Conservation (phyloP, 2,329 filamentous ascomycete species). For the Calonectria pteridis region DNA sequence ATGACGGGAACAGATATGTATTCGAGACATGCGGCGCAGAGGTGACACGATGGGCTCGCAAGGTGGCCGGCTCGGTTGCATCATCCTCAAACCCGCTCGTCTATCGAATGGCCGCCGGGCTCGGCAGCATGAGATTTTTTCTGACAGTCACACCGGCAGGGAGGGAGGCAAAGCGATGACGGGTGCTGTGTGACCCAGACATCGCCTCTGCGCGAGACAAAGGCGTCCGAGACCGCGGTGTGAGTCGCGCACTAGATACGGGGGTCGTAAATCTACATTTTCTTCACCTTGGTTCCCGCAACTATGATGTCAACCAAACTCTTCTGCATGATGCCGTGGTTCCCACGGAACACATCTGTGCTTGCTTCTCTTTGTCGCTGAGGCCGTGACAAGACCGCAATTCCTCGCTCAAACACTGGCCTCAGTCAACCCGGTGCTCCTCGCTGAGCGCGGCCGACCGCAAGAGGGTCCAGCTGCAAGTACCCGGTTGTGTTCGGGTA, state of each 20-base stretch:
- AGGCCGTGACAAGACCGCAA: not conserved
- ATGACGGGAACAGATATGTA: constrained; percentile 45
- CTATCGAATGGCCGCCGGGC: constrained; percentile 22
- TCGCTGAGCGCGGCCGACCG: not conserved
- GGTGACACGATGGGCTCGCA: constrained; percentile 42
- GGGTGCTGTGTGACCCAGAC: constrained; percentile 51
- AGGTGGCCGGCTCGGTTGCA: constrained; percentile 34
- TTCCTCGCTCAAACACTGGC: not conserved
- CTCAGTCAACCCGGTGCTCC: not conserved
- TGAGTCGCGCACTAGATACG: constrained; percentile 25
- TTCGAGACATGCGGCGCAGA: constrained; percentile 46
- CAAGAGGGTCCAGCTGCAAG: not conserved
- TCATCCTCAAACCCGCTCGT: constrained; percentile 34
- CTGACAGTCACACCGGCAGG: constrained; percentile 48
- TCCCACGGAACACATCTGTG: not conserved
- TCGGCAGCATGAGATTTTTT: constrained; percentile 44
- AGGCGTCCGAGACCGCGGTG: constrained; percentile 32
- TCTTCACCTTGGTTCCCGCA: not conserved
- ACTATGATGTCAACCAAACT: not conserved
- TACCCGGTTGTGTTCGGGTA: constrained; percentile 30
- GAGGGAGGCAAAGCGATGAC: constrained; percentile 48
- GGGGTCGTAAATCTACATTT: not conserved
- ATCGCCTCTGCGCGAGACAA: constrained; percentile 32
- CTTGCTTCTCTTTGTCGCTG: not conserved
- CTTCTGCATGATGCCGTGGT: not conserved